phyloP scores from a whole-genome alignment of 768 basidiomycete species.

The Fibroporia radiculosa region DNA sequence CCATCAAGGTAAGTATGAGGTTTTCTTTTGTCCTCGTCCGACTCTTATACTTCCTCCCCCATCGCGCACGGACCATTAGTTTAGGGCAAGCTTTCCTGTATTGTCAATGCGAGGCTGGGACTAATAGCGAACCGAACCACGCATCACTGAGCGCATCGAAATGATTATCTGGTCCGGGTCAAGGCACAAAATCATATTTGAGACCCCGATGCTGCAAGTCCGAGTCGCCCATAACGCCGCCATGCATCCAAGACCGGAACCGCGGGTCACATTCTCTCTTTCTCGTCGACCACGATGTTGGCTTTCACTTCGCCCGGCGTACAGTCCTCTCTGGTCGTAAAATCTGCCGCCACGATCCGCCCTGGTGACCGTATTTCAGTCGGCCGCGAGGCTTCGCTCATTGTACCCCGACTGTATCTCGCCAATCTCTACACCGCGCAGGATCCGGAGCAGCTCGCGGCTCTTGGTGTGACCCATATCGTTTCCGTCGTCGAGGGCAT shows the following conservation, averaged over 20 bases:
- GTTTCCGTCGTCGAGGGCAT: constrained; percentile 53
- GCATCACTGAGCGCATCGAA: no score
- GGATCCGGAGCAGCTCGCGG: constrained; percentile 36
- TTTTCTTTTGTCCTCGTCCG: no score
- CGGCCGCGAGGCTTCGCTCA: constrained; percentile 19
- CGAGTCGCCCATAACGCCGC: not conserved
- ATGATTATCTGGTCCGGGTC: no score
- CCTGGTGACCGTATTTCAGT: constrained; percentile 2
- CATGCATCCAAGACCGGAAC: not conserved
- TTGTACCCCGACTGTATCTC: constrained; percentile 50
- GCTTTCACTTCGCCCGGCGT: constrained; percentile 9
- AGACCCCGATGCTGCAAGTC: no score
- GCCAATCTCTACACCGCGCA: constrained; percentile 54
- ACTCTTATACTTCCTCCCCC: no score
- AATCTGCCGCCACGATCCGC: not conserved
- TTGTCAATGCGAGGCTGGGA: no score
- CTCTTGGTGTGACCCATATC: constrained; percentile 67
- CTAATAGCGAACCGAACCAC: no score
- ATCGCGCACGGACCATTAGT: no score
- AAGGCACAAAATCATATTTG: no score
- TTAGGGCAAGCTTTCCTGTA: no score
- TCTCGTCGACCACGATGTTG: constrained; percentile 9
- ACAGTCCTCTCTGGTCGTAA: constrained; percentile 4
- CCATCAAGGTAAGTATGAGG: no score
- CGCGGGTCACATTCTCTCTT: constrained; percentile 3